Evolutionary conservation across 2,329 filamentous ascomycete species (phyloP), one percentile per base, ranked within the genome.

Genomic region (Aspergillus aculeatinus): DNA sequence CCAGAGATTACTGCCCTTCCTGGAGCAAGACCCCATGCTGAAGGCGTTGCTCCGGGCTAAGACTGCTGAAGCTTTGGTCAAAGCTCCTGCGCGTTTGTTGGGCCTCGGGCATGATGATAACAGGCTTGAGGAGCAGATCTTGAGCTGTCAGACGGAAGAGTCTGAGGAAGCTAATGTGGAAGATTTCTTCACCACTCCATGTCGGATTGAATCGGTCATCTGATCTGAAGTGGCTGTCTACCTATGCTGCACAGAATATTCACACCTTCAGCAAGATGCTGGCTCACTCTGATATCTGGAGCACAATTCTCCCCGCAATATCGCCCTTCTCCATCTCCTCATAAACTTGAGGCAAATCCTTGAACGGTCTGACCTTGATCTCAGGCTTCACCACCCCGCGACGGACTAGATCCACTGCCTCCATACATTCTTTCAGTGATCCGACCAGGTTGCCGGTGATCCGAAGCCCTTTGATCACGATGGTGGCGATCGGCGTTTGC

Each of bases 391-490:
- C 76, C 25, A 77, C 63, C 0, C 78, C 78, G 2, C 68, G 69
- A 42, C 75, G 67, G 1, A 80, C 78, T 58, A 79, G 62, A 35
- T 80, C 77, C 21, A 81, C 77, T 0, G 79, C 79, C 60, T 80
- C 79, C 66, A 80, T 70, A 48, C 78, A 80, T 61, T 81, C 80
- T 60, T 77, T 77, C 62, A 81, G 62, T 5, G 74, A 79, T 0
- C 78, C 79, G 4, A 80, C 74, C 42, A 81, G 66, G 53, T 80
- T 81, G 1, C 78, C 78, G 2, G 72, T 74, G 50, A 80, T 76
- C 55, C 67, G 75, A 31, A 81, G 60, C 1, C 79, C 77, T 64
- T 76, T 80, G 64, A 81, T 80, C 27, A 81, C 77, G 56, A 81
- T 80, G 0, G 74, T 74, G 29, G 73, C 73, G 49, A 81, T 76